Evolutionary conservation across 352 stramenopile species (phyloP).

Genomic region (Discostella stelligera): DNA sequence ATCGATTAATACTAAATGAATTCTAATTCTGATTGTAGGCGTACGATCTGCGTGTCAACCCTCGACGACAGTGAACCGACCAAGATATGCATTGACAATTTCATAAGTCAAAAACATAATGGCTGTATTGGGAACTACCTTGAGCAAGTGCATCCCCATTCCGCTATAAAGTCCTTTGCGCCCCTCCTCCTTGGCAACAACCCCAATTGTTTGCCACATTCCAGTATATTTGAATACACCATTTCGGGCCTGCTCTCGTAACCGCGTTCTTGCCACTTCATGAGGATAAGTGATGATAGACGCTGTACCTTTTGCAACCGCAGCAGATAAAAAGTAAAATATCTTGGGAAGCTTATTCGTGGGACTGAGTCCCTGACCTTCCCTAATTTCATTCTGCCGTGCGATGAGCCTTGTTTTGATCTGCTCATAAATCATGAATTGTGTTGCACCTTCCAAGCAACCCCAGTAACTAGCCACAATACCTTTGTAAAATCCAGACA

Average conservation of each 20-base stretch:
- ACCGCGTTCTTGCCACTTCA: constrained; percentile 94
- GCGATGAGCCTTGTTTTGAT: constrained; percentile 87
- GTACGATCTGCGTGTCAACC: constrained; percentile 4
- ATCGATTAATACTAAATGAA: too few species aligned
- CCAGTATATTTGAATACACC: constrained; percentile 86
- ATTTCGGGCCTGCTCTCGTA: constrained; percentile 89
- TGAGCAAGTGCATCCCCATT: constrained; percentile 94
- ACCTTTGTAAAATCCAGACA: constrained; percentile 94
- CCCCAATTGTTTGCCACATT: constrained; percentile 83
- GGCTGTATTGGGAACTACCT: constrained; percentile 97
- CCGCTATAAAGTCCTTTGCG: constrained; percentile 90
- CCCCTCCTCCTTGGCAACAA: constrained; percentile 84
- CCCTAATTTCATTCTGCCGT: constrained; percentile 54
- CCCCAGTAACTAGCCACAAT: constrained; percentile 97
- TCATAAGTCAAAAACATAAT: constrained; percentile 95
- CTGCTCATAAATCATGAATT: constrained; percentile 97
- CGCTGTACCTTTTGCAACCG: constrained; percentile 90
- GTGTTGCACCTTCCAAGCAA: constrained; percentile 93
- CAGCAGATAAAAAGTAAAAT: constrained; percentile 83
- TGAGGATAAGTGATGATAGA: constrained; percentile 95
- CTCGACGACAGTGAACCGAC: constrained; percentile 62
- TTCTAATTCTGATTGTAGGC: too few species aligned
- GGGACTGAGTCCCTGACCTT: constrained; percentile 48
- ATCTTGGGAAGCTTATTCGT: constrained; percentile 69
- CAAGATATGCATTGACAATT: constrained; percentile 76